Conservation (phyloP, 2,329 filamentous ascomycete genomes). For the Colletotrichum tofieldiae region DNA sequence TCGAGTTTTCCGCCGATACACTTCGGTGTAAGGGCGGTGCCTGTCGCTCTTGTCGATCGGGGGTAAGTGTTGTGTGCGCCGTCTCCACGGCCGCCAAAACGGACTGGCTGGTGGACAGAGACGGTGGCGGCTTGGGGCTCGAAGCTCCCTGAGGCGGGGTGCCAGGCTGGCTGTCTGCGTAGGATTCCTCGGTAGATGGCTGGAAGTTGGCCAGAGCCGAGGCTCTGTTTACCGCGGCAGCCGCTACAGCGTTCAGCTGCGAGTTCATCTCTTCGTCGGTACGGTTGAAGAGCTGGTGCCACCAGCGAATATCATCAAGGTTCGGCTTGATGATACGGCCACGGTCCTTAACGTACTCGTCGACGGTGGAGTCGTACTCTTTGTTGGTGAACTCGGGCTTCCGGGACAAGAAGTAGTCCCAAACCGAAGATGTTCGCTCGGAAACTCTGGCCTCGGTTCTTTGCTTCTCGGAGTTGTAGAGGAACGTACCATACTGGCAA, state of each 20-base stretch:
- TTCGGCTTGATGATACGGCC: constrained; percentile 89
- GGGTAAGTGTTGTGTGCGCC: constrained; percentile 67
- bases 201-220: constrained; percentile 49
- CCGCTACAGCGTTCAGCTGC: constrained; percentile 68
- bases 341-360: constrained; percentile 84
- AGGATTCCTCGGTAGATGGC: constrained; percentile 43
- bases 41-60: constrained; percentile 49
- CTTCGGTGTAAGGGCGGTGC: constrained; percentile 58
- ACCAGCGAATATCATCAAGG: constrained; percentile 89
- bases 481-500: constrained; percentile 96
- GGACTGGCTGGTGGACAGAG: constrained; percentile 61
- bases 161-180: constrained; percentile 47
- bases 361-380: constrained; percentile 80
- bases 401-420: constrained; percentile 93
- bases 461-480: constrained; percentile 95
- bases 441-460: constrained; percentile 78
- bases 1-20: constrained; percentile 61
- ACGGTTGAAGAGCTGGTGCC: constrained; percentile 89
- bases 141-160: constrained; percentile 45
- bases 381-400: constrained; percentile 87
- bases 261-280: constrained; percentile 95
- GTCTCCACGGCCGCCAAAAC: constrained; percentile 74
- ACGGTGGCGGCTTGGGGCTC: constrained; percentile 56
- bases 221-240: constrained; percentile 60
- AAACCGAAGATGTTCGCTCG: constrained; percentile 87